Conservation (phyloP, 1,284 basidiomycete genomes). For the Macrocystidia cucumis region DNA sequence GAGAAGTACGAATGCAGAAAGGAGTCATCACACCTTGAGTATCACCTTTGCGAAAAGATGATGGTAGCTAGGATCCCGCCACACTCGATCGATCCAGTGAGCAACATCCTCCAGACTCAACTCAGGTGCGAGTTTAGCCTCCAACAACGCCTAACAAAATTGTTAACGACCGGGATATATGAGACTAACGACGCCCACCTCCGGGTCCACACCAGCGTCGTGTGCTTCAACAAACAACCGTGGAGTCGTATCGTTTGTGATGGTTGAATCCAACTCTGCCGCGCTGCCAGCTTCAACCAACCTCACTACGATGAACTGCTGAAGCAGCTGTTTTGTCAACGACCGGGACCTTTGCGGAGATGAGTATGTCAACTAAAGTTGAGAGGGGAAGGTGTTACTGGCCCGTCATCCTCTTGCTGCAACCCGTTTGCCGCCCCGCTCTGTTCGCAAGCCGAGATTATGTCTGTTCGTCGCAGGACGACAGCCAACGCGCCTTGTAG, state of each 20-base stretch:
- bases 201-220: slow-evolving; percentile 45
- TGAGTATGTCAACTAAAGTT: slow-evolving; percentile 1
- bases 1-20: slow-evolving; percentile 1
- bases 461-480: slow-evolving; percentile 40
- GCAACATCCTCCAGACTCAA: slow-evolving; percentile 39
- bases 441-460: slow-evolving; percentile 40
- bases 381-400: slow-evolving; percentile 5
- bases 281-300: slow-evolving; percentile 49
- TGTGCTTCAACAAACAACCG: slow-evolving; percentile 49
- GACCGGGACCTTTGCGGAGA: slow-evolving; percentile 28
- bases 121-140: slow-evolving; percentile 52
- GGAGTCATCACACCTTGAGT: slow-evolving; percentile 38
- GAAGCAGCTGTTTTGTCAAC: slow-evolving; percentile 51
- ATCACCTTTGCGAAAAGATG: slow-evolving; percentile 46
- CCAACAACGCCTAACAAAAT: slow-evolving; percentile 43
- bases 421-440: slow-evolving; percentile 12
- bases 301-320: slow-evolving; percentile 43
- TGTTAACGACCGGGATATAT: too few relatives aligned
- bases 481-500: slow-evolving; percentile 46
- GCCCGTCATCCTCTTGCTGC: slow-evolving; percentile 20
- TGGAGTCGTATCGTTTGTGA: slow-evolving; percentile 38
- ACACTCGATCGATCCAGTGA: slow-evolving; percentile 47
- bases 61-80: slow-evolving; percentile 54
- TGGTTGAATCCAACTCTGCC: slow-evolving; percentile 39
- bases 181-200: slow-evolving; percentile 28